Evolutionary conservation across 352 stramenopile species (phyloP), one percentile per base, ranked within the genome.

Genomic region (Achlya hypogyna): DNA sequence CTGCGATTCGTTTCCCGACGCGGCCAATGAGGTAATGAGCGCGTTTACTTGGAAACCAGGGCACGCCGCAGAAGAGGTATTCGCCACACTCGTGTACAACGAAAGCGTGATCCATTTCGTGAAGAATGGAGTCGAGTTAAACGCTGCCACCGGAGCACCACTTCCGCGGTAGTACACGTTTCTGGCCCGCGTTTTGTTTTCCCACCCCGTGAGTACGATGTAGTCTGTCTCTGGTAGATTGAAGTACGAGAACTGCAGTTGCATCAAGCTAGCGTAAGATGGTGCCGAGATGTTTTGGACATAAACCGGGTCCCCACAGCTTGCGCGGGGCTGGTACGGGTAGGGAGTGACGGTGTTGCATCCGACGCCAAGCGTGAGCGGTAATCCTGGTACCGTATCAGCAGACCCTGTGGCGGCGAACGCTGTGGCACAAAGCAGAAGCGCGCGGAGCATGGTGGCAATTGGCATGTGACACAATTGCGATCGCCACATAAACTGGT

Each of bases 191-290:
- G 18, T 38, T 2, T 29, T 28, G 20, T 25, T 58, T 2, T 47
- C 42, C 6, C 29, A 23, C n/a, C 28, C 43, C 9, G 28, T 25
- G 5, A 67, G 43, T 22, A 67, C n/a, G 23, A 67, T 18, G 43
- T 67, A 67, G 32, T 67, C 60, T 8, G 28, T 60, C 5, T 18
- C 28, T 43, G 60, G 40, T 31, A 67, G 23, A 12, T 38, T 38
- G 28, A 67, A 67, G 23, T 40, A 25, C 10, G 20, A 1, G 27
- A 67, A 67, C 9, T 49, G 60, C 18, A 67, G 28, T 16, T 35
- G 51, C 14, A 67, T 43, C 5, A 67, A 58, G 8, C 10, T 56
- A 10, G 42, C n/a, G 31, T 16, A n/a, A 2, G 9, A n/a, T 22
- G 22, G 22, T 10, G 29, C 43, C 10, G 51, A 12, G 42, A 67